Base-by-base conservation (phyloP, 176 grass and related monocot genomes). In the Raddia distichophylla region DNA sequence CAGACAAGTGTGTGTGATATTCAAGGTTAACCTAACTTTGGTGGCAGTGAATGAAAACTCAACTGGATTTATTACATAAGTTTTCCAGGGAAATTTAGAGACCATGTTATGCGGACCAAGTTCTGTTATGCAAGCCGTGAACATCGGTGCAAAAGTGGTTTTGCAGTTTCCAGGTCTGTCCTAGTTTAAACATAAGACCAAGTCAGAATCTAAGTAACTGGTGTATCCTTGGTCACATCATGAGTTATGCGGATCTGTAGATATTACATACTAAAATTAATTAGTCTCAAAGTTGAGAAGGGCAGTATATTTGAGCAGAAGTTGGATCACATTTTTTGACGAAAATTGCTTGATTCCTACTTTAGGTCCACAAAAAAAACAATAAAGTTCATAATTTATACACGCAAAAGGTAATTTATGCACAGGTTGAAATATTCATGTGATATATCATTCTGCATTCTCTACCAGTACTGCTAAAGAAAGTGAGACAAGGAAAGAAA, bases 101-200 rank as follows among this genome's bases (percentile, higher is more conserved):
- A 34, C 54, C 33, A 11, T 5, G 62, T 12, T 53, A 48, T 50
- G 66, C 2, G 17, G 10, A 42, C 58, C 16, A 80, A 80, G 47
- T 22, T 56, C 15, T 47, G 56, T 18, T 52, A 64, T 63, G 74
- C 19, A 76, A 77, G 58, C 50, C 18, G 57, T 44, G 8, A 63
- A 59, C 17, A 20, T 22, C 32, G 66, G n/a, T 59, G 15, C 66
- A 20, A 42, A 78, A 62, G 13, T 40, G 51, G 17, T 80, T 72
- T 63, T 34, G 20, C 2, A 48, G 42, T 78, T 65, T 67, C 14
- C 10, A 15, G 52, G 17, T 14, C 44, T 78, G 17, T n/a, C 68
- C 76, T 59, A 34, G 53, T 53, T 82, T 62, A 63, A 76, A 76
- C 7, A 3, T 32, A 69, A 68, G 54, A 14, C 67, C 4, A 88